Percentiles rank a stretch among this genome's conserved stretches.
Evolutionary conservation across 176 grass and related monocot genomes (phyloP).

Genomic region (Hyparrhenia diplandra): DNA sequence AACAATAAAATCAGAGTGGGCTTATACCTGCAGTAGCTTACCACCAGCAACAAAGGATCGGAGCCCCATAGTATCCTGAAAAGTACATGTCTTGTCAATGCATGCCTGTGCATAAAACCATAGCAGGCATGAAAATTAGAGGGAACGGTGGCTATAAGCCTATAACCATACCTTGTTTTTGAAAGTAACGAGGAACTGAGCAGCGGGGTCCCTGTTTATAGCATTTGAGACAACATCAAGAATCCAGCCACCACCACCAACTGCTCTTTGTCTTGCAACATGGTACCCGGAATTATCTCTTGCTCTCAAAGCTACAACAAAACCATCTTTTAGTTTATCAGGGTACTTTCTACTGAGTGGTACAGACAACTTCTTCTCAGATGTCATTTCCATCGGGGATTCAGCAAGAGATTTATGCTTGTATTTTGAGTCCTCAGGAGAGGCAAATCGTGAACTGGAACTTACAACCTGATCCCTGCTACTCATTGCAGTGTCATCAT

Average conservation of each 20-base stretch:
- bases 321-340: slow-evolving; percentile 80
- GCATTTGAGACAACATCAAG: slow-evolving; percentile 83
- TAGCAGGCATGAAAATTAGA: slow-evolving; percentile 3
- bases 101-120: slow-evolving; percentile 1
- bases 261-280: slow-evolving; percentile 67
- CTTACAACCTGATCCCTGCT: slow-evolving; percentile 74
- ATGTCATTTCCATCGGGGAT: slow-evolving; percentile 63
- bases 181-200: slow-evolving; percentile 86
- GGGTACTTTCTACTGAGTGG: slow-evolving; percentile 39
- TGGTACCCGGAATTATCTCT: slow-evolving; percentile 68
- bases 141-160: neutral
- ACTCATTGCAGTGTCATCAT: slow-evolving; percentile 74
- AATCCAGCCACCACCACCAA: slow-evolving; percentile 78
- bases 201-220: slow-evolving; percentile 86
- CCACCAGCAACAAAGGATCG: slow-evolving; percentile 89
- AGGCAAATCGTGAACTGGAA: slow-evolving; percentile 96
- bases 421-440: slow-evolving; percentile 76
- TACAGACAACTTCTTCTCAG: slow-evolving; percentile 39
- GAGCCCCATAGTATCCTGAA: slow-evolving; percentile 81
- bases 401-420: slow-evolving; percentile 66
- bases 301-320: slow-evolving; percentile 71
- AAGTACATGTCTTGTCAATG: slow-evolving; percentile 6
- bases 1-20: neutral
- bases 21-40: slow-evolving; percentile 86
- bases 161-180: slow-evolving; percentile 61